These are phyloP conservation scores for Lathyrus aphaca DNA, from an alignment of 306 rosid genomes.

Conservation along the genomic window DNA sequence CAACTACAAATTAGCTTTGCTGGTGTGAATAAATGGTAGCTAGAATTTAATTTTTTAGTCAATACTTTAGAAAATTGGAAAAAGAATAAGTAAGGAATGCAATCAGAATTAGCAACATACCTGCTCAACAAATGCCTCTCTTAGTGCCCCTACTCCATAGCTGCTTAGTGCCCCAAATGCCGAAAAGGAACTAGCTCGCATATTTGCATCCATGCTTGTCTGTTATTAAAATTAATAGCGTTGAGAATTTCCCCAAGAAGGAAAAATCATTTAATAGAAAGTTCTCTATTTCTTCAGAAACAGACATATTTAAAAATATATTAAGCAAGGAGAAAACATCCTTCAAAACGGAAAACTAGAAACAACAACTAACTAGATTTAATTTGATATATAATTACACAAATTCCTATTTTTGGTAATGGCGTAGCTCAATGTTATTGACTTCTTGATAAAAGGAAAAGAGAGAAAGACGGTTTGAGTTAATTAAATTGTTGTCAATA, in stretches of 20 bases:
- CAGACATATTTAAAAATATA: background rate
- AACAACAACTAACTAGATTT: conserved; percentile 6
- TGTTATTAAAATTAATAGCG: conserved; percentile 36
- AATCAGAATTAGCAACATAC: conserved; percentile 46
- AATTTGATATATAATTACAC: conserved; percentile 16
- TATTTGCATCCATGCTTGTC: conserved; percentile 69
- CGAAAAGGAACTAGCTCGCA: conserved; percentile 91
- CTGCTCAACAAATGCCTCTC: conserved; percentile 92
- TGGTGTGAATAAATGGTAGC: conserved; percentile 29
- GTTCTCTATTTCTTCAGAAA: conserved; percentile 6
- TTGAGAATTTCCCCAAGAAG: conserved; percentile 19
- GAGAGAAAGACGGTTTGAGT: background rate
- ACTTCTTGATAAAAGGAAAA: background rate
- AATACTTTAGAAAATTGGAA: background rate
- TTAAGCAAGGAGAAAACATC: conserved; percentile 33
- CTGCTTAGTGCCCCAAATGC: conserved; percentile 87
- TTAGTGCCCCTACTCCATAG: conserved; percentile 68
- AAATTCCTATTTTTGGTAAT: background rate
- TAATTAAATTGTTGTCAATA: background rate
- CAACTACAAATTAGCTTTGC: conserved; percentile 4
- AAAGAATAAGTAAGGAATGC: background rate
- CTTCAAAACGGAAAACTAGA: background rate
- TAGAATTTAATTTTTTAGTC: background rate
- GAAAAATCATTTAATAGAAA: background rate
- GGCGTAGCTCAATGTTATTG: background rate